Evolutionary conservation across 495 filamentous ascomycete genomes (phyloP).

Genomic region (Massariosphaeria phaeospora): DNA sequence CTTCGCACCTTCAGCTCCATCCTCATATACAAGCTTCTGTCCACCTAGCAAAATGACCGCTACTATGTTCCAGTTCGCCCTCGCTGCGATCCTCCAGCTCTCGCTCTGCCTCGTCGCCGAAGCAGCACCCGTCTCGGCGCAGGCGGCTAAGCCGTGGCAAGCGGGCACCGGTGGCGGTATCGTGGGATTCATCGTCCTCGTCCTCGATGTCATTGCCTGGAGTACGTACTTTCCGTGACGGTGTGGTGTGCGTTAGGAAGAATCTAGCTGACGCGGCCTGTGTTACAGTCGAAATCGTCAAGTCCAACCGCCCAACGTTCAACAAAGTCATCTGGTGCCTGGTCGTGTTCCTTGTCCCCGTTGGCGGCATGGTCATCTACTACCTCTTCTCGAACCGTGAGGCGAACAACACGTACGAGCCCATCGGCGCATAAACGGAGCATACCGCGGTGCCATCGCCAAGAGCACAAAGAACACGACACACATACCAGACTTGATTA

Average conservation of each 20-base stretch:
- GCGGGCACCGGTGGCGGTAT: slow-evolving; percentile 49
- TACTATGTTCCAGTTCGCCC: slow-evolving; percentile 22
- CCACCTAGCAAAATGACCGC: neutral
- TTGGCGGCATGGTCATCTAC: slow-evolving; percentile 49
- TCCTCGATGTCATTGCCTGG: slow-evolving; percentile 50
- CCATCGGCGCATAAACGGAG: slow-evolving; percentile 36
- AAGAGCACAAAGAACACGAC: too few species aligned
- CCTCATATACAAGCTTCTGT: too few species aligned
- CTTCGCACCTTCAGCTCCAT: too few species aligned
- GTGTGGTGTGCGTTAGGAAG: too few species aligned
- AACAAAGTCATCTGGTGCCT: slow-evolving; percentile 50
- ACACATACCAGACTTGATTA: too few species aligned
- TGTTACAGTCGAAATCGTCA: slow-evolving; percentile 49
- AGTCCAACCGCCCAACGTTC: slow-evolving; percentile 46
- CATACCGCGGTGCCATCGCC: neutral
- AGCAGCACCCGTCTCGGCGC: slow-evolving; percentile 38
- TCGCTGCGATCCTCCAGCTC: slow-evolving; percentile 43
- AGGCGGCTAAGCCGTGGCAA: slow-evolving; percentile 37
- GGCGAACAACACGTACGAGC: slow-evolving; percentile 45
- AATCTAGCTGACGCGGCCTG: neutral
- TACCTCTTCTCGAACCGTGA: slow-evolving; percentile 51
- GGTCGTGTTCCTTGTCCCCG: slow-evolving; percentile 50
- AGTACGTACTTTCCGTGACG: too few species aligned
- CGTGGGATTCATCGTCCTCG: slow-evolving; percentile 46
- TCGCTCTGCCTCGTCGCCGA: slow-evolving; percentile 40